These are phyloP conservation scores for Cladosporium sphaerospermum DNA, from an alignment of 2,329 filamentous ascomycete species.

Conservation along the genomic window DNA sequence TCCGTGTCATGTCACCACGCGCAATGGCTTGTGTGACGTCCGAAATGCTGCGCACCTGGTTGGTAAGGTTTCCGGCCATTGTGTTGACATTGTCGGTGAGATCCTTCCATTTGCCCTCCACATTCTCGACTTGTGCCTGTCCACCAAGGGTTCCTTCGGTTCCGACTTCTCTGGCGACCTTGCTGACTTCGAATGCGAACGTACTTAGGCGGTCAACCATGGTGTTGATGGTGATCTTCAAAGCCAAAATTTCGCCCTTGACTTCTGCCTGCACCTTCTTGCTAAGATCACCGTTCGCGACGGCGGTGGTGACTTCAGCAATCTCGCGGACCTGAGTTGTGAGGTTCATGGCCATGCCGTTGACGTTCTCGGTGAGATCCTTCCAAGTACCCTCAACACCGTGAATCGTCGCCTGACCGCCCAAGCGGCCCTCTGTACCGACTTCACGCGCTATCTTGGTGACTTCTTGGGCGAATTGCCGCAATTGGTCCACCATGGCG, in stretches of 20 bases:
- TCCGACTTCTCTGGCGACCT: slow-evolving; percentile 59
- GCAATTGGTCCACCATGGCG: slow-evolving; percentile 48
- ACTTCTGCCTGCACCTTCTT: slow-evolving; percentile 49
- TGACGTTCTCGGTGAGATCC: slow-evolving; percentile 49
- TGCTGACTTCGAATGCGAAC: slow-evolving; percentile 60
- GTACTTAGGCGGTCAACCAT: slow-evolving; percentile 61
- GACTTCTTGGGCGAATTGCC: slow-evolving; percentile 49
- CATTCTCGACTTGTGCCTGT: slow-evolving; percentile 58
- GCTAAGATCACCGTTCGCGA: slow-evolving; percentile 46
- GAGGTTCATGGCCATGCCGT: slow-evolving; percentile 48
- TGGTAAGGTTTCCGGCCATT: slow-evolving; percentile 59
- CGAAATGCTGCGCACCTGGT: slow-evolving; percentile 80
- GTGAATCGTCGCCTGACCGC: slow-evolving; percentile 47
- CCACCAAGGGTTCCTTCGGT: slow-evolving; percentile 59
- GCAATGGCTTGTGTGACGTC: slow-evolving; percentile 92
- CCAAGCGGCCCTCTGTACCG: slow-evolving; percentile 46
- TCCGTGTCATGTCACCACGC: slow-evolving; percentile 90
- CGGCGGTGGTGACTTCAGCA: slow-evolving; percentile 48
- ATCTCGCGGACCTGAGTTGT: slow-evolving; percentile 48
- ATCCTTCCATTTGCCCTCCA: slow-evolving; percentile 62
- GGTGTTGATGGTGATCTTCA: slow-evolving; percentile 81
- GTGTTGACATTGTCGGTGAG: slow-evolving; percentile 62
- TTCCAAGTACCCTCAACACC: slow-evolving; percentile 50
- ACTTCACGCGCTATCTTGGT: slow-evolving; percentile 48
- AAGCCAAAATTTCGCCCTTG: slow-evolving; percentile 45